Evolutionary conservation across 73 alveolate species (phyloP).

Genomic region (Paramecium caudatum): DNA sequence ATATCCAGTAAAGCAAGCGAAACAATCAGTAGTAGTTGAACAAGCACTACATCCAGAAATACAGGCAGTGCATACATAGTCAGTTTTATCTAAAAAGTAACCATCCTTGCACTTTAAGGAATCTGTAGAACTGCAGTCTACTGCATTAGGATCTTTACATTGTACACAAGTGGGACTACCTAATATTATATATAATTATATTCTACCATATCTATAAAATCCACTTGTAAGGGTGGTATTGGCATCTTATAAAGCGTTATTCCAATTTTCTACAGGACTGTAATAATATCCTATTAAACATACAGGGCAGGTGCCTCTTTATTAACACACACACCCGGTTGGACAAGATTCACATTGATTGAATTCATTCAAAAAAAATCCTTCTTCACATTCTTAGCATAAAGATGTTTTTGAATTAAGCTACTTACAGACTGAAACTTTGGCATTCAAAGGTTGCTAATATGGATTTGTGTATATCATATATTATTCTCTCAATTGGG

Average conservation of each 20-base stretch:
- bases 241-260: background rate
- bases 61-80: background rate
- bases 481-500: constrained; percentile 12
- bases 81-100: background rate
- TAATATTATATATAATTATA: background rate
- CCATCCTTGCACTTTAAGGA: background rate
- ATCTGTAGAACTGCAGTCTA: background rate
- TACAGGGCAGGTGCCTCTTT: background rate
- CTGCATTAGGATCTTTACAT: constrained; percentile 7
- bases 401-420: background rate
- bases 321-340: background rate
- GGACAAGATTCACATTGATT: constrained; percentile 33
- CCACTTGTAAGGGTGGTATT: background rate
- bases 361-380: constrained; percentile 9
- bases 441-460: background rate
- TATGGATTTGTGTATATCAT: constrained; percentile 23
- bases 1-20: background rate
- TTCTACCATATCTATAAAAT: constrained; percentile 46
- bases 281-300: background rate
- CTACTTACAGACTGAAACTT: background rate
- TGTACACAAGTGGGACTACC: constrained; percentile 5
- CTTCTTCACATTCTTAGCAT: background rate
- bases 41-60: background rate
- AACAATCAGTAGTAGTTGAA: background rate
- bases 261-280: constrained; percentile 15